These are phyloP conservation scores for Venturia nashicola DNA, from an alignment of 2,329 filamentous ascomycete genomes.

Conservation along the genomic window DNA sequence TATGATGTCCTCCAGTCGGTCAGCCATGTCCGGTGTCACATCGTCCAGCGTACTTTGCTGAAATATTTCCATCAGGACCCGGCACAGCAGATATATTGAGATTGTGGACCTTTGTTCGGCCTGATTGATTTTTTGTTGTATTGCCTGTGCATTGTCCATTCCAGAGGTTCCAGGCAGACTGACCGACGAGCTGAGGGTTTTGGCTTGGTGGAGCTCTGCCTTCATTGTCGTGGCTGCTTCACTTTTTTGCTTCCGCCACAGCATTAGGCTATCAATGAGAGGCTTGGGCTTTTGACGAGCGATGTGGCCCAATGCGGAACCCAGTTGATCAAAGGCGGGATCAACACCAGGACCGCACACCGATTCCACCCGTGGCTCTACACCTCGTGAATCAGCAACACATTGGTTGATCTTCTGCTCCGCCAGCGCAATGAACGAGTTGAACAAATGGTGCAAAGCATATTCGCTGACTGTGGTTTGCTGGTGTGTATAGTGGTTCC, in stretches of 20 bases:
- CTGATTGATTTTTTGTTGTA: constrained; percentile 18
- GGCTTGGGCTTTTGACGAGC: constrained; percentile 89
- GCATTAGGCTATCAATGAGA: constrained; percentile 93
- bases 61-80: constrained; percentile 88
- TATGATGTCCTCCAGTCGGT: constrained; percentile 88
- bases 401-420: constrained; percentile 91
- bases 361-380: constrained; percentile 72
- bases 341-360: constrained; percentile 88
- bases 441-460: constrained; percentile 91
- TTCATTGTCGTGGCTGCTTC: constrained; percentile 51
- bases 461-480: constrained; percentile 90
- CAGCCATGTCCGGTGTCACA: constrained; percentile 84
- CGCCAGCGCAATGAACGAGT: constrained; percentile 93
- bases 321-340: constrained; percentile 82
- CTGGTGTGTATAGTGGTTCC: constrained; percentile 46
- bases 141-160: constrained; percentile 2
- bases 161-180: constrained; percentile 7
- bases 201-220: constrained; percentile 11
- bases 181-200: not conserved
- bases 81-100: constrained; percentile 90
- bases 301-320: constrained; percentile 86
- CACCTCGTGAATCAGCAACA: constrained; percentile 65
- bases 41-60: constrained; percentile 72
- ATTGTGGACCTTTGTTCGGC: constrained; percentile 79
- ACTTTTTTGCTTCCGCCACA: constrained; percentile 94